Evolutionary conservation across 2,329 filamentous ascomycete species (phyloP).

Genomic region (Aspergillus sp.): DNA sequence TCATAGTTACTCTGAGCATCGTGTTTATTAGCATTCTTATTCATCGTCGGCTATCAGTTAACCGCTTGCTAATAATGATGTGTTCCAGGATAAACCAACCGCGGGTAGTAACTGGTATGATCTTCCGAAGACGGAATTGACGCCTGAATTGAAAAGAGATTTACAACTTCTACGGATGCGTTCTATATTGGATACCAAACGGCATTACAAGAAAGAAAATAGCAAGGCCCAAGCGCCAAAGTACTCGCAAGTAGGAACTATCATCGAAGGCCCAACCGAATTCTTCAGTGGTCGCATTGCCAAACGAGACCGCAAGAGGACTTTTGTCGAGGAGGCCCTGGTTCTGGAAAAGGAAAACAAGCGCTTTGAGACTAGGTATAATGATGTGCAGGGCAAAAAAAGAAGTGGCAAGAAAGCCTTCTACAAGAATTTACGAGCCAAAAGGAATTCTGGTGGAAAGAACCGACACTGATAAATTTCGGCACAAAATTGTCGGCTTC

Average conservation of each 20-base stretch:
- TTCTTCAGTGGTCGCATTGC: conserved; percentile 77
- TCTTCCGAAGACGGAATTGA: conserved; percentile 79
- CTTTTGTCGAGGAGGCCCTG: conserved; percentile 81
- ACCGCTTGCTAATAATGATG: conserved; percentile 11
- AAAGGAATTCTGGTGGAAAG: conserved; percentile 41
- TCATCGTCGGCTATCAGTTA: not conserved
- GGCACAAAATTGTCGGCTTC: not conserved
- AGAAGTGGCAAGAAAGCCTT: conserved; percentile 84
- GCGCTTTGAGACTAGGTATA: conserved; percentile 85
- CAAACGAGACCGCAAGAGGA: conserved; percentile 84
- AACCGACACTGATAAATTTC: conserved; percentile 12
- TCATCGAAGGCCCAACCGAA: conserved; percentile 85
- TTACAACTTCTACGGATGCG: conserved; percentile 88
- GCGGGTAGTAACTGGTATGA: conserved; percentile 86
- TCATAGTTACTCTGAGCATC: conserved; percentile 73
- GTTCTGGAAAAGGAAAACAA: conserved; percentile 63
- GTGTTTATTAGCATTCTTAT: conserved; percentile 15
- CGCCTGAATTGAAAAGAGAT: conserved; percentile 82
- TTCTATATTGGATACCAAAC: conserved; percentile 81
- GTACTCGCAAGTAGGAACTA: conserved; percentile 84
- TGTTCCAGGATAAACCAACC: conserved; percentile 56
- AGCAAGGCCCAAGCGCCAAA: conserved; percentile 71
- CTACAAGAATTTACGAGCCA: conserved; percentile 75
- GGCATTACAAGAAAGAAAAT: conserved; percentile 85
- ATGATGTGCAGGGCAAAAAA: conserved; percentile 78